A percentile compares a stretch with the other conserved stretches of the same genome.
Conservation (phyloP, 2,329 filamentous ascomycete genomes). For the Clathrospora elynae region DNA sequence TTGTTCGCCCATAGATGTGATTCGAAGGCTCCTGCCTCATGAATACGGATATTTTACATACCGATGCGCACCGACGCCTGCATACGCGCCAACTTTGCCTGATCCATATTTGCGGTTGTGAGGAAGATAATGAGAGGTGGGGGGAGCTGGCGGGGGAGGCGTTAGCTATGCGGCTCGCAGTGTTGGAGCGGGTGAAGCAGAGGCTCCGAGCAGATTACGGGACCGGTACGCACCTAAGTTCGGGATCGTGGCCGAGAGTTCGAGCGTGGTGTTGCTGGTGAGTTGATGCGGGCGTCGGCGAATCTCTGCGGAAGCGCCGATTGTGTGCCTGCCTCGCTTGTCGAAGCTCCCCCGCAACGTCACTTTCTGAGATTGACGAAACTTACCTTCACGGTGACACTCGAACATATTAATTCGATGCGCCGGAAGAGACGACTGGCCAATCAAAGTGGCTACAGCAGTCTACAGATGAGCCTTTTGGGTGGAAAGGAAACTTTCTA, state of each 20-base stretch:
- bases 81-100: conserved; percentile 53
- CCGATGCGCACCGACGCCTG: conserved; percentile 53
- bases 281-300: conserved; percentile 32
- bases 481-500: too few species aligned
- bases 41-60: too few species aligned
- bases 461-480: too few species aligned
- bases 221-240: conserved; percentile 32
- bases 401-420: too few species aligned
- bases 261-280: conserved; percentile 33
- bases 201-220: conserved; percentile 13
- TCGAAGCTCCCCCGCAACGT: conserved; percentile 22
- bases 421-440: too few species aligned
- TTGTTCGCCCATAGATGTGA: conserved; percentile 18
- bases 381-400: too few species aligned
- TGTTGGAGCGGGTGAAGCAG: conserved; percentile 11
- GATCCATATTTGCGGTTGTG: conserved; percentile 52
- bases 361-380: too few species aligned
- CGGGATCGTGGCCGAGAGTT: conserved; percentile 34
- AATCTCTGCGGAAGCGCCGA: conserved; percentile 31
- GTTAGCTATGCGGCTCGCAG: conserved; percentile 25
- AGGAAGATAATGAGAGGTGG: conserved; percentile 26
- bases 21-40: background rate
- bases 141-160: conserved; percentile 21
- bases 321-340: conserved; percentile 36
- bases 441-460: too few species aligned